These are phyloP conservation scores for Trichoderma citrinoviride DNA, from an alignment of 2,329 filamentous ascomycete species.

Conservation along the genomic window DNA sequence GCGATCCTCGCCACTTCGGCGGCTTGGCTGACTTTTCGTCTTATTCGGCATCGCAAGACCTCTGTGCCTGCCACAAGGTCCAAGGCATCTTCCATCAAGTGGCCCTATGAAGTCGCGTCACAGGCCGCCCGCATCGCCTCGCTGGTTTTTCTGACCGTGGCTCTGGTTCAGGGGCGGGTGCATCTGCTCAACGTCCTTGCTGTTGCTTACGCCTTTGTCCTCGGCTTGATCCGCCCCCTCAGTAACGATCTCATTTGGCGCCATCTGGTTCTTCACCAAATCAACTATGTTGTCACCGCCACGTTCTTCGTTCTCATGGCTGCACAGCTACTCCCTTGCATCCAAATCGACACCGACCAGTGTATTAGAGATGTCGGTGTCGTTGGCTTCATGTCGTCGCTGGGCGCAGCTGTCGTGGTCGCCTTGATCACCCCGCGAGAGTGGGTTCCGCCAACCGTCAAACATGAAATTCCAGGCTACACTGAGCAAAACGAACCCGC, in stretches of 20 bases:
- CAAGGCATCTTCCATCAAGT: slow-evolving; percentile 41
- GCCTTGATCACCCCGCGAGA: slow-evolving; percentile 49
- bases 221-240: slow-evolving; percentile 45
- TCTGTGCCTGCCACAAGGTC: slow-evolving; percentile 27
- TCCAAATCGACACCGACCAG: slow-evolving; percentile 35
- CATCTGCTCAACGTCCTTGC: slow-evolving; percentile 39
- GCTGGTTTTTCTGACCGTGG: slow-evolving; percentile 40
- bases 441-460: slow-evolving; percentile 47
- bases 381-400: slow-evolving; percentile 37
- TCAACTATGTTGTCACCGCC: slow-evolving; percentile 45
- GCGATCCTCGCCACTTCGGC: slow-evolving; percentile 39
- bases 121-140: slow-evolving; percentile 42
- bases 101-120: slow-evolving; percentile 44
- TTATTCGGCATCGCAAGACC: slow-evolving; percentile 34
- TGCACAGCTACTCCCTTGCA: slow-evolving; percentile 45
- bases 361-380: slow-evolving; percentile 34
- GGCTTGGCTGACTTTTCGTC: slow-evolving; percentile 35
- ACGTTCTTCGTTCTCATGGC: slow-evolving; percentile 38
- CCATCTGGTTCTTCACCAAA: slow-evolving; percentile 46
- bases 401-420: slow-evolving; percentile 39
- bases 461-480: slow-evolving; percentile 40
- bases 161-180: slow-evolving; percentile 34
- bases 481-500: slow-evolving; percentile 41
- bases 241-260: slow-evolving; percentile 43
- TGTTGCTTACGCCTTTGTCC: slow-evolving; percentile 42